Conservation (phyloP, 345 rosid genomes). For the Pseudoturritis turrita region DNA sequence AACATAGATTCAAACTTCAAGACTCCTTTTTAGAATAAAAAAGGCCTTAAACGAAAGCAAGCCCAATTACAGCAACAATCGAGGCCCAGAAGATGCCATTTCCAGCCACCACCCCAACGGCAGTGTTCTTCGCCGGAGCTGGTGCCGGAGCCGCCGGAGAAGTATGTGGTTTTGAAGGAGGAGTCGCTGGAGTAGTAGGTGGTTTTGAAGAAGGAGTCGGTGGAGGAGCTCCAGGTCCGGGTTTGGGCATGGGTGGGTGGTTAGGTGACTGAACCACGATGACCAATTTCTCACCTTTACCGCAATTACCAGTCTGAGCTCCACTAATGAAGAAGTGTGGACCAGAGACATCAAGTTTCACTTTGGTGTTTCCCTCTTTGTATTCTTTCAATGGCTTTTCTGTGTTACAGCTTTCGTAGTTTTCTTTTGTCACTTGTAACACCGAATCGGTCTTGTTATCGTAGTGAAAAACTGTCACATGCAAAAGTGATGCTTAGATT, state of each 20-base stretch:
- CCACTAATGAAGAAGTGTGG: conserved; percentile 60
- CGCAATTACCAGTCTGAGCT: conserved; percentile 31
- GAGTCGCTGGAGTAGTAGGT: background rate
- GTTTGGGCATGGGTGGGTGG: background rate
- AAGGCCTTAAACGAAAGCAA: too few species aligned
- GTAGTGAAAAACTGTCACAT: conserved; percentile 39
- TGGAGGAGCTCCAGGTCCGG: conserved; percentile 2
- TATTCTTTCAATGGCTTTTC: conserved; percentile 31
- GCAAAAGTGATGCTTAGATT: background rate
- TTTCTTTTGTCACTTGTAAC: conserved; percentile 41
- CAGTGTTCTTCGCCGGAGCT: conserved; percentile 1
- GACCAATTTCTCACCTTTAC: conserved; percentile 44
- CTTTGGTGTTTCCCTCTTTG: conserved; percentile 32
- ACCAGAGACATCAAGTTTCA: conserved; percentile 38
- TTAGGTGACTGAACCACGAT: conserved; percentile 40
- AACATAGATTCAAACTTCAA: too few species aligned
- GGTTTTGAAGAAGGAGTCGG: background rate
- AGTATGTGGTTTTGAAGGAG: background rate
- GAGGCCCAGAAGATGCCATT: conserved; percentile 20
- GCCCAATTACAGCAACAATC: conserved; percentile 17
- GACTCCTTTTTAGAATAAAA: too few species aligned
- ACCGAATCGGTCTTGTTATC: conserved; percentile 44
- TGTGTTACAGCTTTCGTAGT: conserved; percentile 38
- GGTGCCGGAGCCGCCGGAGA: conserved; percentile 15
- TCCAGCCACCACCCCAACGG: conserved; percentile 19